Evolutionary conservation across 1,284 basidiomycete species (phyloP), one percentile per base, ranked within the genome.

Genomic region (Coniophora puteana): DNA sequence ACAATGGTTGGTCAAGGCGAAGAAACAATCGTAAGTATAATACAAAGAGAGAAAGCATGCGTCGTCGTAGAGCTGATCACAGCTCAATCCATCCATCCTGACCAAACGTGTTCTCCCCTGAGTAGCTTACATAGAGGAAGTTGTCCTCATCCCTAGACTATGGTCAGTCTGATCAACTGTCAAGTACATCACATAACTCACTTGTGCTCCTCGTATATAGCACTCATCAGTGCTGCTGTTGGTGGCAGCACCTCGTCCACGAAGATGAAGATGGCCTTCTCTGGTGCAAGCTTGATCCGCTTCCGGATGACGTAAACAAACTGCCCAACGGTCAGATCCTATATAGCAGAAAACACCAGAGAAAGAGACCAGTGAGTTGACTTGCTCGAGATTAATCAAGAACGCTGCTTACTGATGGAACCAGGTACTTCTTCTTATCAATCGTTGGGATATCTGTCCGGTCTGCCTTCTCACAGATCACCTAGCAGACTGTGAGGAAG

Each of bases 361-460:
- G n/a, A n/a, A n/a, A n/a, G n/a, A n/a, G n/a, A n/a, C n/a, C n/a
- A n/a, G n/a, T n/a, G n/a, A n/a, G n/a, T n/a, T n/a, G n/a, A n/a
- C n/a, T n/a, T n/a, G n/a, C n/a, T n/a, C n/a, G n/a, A n/a, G n/a
- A n/a, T n/a, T n/a, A n/a, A 38, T 31, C 11, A 43, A 39, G n/a
- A 13, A 45, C 30, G 23, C 47, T 38, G 63, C 81, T 53, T 58
- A 94, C 92, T 40, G 93, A 95, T 40, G 96, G 96, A 4, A 99
- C 96, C 34, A 99, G 77, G 58, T 99, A 99, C 76, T 99, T 99
- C 89, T 99, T 99, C 90, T 99, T 99, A 78, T 99, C 96, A 60
- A 99, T 98, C 16, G 93, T 95, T 0, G 94, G 93, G 61, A 99
- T 98, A 68, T 99, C 96, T 43, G 94, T 96, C 62, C 91, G 83